phyloP scores from a whole-genome alignment of 495 filamentous ascomycete species.

The Podospora pseudocomata region DNA sequence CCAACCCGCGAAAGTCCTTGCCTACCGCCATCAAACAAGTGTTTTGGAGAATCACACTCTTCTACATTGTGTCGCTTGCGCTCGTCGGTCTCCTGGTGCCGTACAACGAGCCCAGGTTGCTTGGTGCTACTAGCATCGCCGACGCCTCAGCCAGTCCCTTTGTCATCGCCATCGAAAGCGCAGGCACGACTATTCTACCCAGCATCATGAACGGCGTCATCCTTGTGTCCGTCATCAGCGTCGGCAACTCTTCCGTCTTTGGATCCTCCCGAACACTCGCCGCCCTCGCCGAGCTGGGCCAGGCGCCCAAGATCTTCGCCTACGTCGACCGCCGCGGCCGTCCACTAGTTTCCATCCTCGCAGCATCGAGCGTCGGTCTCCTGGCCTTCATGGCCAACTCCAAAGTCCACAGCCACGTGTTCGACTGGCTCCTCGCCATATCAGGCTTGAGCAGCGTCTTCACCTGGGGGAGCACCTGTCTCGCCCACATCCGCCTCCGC shows the following conservation, averaged over 20 bases:
- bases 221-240: slow-evolving; percentile 81
- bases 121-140: slow-evolving; percentile 48
- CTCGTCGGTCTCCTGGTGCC: slow-evolving; percentile 74
- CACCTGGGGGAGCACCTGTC: slow-evolving; percentile 89
- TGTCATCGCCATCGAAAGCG: slow-evolving; percentile 79
- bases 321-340: slow-evolving; percentile 85
- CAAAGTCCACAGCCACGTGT: slow-evolving; percentile 56
- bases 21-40: slow-evolving; percentile 90
- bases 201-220: slow-evolving; percentile 91
- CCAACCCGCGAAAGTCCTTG: slow-evolving; percentile 80
- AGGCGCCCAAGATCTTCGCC: slow-evolving; percentile 70
- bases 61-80: slow-evolving; percentile 74
- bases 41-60: slow-evolving; percentile 90
- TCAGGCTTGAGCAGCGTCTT: slow-evolving; percentile 87
- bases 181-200: slow-evolving; percentile 69
- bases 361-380: slow-evolving; percentile 68
- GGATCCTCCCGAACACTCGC: slow-evolving; percentile 84
- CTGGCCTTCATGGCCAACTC: slow-evolving; percentile 75
- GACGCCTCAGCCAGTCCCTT: slow-evolving; percentile 81
- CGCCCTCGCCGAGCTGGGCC: slow-evolving; percentile 79
- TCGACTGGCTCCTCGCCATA: slow-evolving; percentile 87
- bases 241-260: slow-evolving; percentile 85
- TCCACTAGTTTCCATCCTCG: slow-evolving; percentile 66
- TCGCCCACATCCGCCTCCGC: slow-evolving; percentile 89
- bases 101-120: slow-evolving; percentile 59